A percentile compares a stretch with the other conserved stretches of the same genome.
These are phyloP conservation scores for Quambalaria eucalypti DNA, from an alignment of 1,284 basidiomycete species.

Conservation along the genomic window DNA sequence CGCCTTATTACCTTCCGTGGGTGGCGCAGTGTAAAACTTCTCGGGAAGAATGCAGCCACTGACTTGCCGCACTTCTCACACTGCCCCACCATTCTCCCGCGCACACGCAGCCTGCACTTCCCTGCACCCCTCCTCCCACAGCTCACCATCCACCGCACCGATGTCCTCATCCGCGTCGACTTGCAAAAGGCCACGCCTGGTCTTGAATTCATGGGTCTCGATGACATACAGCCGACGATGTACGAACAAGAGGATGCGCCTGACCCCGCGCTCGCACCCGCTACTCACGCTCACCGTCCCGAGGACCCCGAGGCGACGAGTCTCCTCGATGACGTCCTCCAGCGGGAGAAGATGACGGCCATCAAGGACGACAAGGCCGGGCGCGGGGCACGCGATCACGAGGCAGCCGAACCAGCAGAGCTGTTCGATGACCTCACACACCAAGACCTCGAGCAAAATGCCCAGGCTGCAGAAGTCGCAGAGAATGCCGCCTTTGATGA, in stretches of 20 bases:
- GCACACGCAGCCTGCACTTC: not conserved
- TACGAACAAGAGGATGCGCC: not conserved
- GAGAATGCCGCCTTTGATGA: not conserved
- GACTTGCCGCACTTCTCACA: not conserved
- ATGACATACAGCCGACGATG: not conserved
- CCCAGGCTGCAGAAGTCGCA: not conserved
- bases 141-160: not conserved
- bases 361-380: not conserved
- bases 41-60: not conserved
- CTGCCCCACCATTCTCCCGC: not conserved
- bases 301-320: not conserved
- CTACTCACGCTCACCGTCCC: not conserved
- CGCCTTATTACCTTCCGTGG: not conserved
- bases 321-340: not conserved
- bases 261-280: not conserved
- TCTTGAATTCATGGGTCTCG: not conserved
- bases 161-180: not conserved
- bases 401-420: not conserved
- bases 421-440: not conserved
- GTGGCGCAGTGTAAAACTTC: not conserved
- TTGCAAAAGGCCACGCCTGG: not conserved
- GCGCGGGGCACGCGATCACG: not conserved
- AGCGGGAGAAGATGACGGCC: not conserved
- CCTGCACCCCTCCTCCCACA: not conserved
- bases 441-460: not conserved